phyloP scores from a whole-genome alignment of 2,329 filamentous ascomycete species.

The Juglanconis juglandina region DNA sequence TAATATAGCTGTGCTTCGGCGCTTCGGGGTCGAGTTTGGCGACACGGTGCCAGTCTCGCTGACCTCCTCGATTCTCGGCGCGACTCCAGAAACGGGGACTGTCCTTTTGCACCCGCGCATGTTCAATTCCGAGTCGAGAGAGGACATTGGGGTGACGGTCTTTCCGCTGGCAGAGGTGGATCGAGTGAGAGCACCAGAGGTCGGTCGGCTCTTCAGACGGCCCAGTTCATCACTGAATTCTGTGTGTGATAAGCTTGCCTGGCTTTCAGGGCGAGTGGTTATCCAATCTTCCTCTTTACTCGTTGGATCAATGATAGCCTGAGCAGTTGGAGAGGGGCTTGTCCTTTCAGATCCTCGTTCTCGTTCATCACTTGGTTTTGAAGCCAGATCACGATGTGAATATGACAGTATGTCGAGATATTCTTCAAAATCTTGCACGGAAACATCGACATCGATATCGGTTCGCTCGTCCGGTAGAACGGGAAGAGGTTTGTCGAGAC shows the following conservation, averaged over 20 bases:
- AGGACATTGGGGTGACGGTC: conserved; percentile 9
- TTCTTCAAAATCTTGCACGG: conserved; percentile 1
- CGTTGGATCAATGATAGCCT: neutral
- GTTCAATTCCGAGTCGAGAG: conserved; percentile 2
- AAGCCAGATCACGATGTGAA: neutral
- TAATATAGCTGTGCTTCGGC: neutral
- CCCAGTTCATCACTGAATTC: conserved; percentile 3
- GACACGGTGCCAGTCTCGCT: conserved; percentile 5
- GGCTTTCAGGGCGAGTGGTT: neutral
- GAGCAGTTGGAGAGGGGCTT: neutral
- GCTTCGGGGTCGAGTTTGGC: neutral
- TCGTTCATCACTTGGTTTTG: neutral
- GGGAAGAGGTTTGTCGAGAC: conserved; percentile 7
- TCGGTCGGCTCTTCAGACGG: neutral
- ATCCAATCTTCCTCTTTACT: conserved; percentile 10
- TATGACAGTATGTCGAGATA: conserved; percentile 10
- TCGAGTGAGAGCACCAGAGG: neutral
- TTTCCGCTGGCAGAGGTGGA: conserved; percentile 1
- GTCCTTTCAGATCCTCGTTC: neutral
- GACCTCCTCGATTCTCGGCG: conserved; percentile 8
- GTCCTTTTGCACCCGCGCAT: neutral
- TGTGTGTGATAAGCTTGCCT: neutral
- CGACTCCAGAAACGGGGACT: neutral
- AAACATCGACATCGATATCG: neutral
- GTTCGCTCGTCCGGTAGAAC: neutral